phyloP scores from a whole-genome alignment of 2,329 filamentous ascomycete genomes.

The Nothophoma quercina region DNA sequence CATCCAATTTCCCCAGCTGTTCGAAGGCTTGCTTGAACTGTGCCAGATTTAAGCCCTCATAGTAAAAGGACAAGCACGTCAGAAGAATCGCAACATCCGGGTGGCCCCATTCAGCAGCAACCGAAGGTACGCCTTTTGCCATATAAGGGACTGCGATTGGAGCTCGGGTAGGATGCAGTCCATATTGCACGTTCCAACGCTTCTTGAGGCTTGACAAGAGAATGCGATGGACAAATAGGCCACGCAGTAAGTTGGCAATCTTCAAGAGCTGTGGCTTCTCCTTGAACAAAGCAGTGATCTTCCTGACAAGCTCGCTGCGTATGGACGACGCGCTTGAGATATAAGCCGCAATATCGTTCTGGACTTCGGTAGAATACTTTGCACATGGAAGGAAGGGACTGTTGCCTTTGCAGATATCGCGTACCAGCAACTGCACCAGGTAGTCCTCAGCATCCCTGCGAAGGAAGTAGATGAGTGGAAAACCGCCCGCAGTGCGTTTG shows the following conservation, averaged over 20 bases:
- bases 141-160: conserved; percentile 70
- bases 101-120: conserved; percentile 72
- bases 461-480: conserved; percentile 66
- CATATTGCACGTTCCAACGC: conserved; percentile 71
- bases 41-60: conserved; percentile 59
- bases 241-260: conserved; percentile 65
- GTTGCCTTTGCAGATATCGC: conserved; percentile 43
- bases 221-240: conserved; percentile 67
- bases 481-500: conserved; percentile 45
- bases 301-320: conserved; percentile 15
- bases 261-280: conserved; percentile 54
- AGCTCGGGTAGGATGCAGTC: conserved; percentile 55
- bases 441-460: conserved; percentile 47
- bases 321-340: conserved; percentile 40
- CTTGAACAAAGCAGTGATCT: conserved; percentile 39
- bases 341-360: conserved; percentile 41
- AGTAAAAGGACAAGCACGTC: conserved; percentile 66
- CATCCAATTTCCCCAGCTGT: conserved; percentile 62
- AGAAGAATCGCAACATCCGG: conserved; percentile 62
- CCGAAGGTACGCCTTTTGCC: conserved; percentile 70
- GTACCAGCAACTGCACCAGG: conserved; percentile 39
- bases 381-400: conserved; percentile 34
- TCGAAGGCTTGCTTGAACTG: conserved; percentile 63
- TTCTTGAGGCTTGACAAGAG: conserved; percentile 67
- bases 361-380: conserved; percentile 32